A percentile compares a stretch with the other conserved stretches of the same genome.
Evolutionary conservation across 2,329 filamentous ascomycete genomes (phyloP).

Genomic region (Tympanopsis confertula): DNA sequence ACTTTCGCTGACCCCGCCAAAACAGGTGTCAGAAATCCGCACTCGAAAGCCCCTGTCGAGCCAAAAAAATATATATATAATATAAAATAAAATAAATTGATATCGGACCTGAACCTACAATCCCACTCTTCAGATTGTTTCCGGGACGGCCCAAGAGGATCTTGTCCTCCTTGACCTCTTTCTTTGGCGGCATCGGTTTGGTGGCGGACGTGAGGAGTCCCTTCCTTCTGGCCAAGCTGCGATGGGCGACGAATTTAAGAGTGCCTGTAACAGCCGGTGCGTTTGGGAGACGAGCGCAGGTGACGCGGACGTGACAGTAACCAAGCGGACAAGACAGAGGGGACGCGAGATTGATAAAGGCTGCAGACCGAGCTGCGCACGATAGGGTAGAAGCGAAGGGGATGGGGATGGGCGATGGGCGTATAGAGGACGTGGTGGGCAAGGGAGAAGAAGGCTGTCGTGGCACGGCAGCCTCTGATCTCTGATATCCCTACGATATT

Average conservation of each 20-base stretch:
- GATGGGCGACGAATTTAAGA: constrained; percentile 29
- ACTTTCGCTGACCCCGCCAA: no score
- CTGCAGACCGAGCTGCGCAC: constrained; percentile 15
- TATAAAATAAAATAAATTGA: neutral
- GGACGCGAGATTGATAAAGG: constrained; percentile 39
- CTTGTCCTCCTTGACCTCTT: constrained; percentile 84
- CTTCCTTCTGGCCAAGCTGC: constrained; percentile 45
- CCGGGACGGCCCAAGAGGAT: constrained; percentile 88
- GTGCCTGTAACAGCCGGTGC: neutral
- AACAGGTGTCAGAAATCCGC: no score
- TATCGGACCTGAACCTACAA: constrained; percentile 50
- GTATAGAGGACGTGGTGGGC: constrained; percentile 30
- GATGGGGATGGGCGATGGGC: constrained; percentile 17
- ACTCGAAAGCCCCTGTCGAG: no score
- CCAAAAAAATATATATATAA: neutral
- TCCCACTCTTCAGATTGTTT: constrained; percentile 98
- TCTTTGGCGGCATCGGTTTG: constrained; percentile 90
- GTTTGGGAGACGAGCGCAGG: constrained; percentile 18
- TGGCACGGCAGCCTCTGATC: no score
- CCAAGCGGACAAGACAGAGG: constrained; percentile 9
- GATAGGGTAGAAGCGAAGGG: constrained; percentile 41
- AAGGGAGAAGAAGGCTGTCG: constrained; percentile 22
- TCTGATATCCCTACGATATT: no score
- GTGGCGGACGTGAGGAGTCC: no score
- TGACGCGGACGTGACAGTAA: constrained; percentile 7